Conservation (phyloP, 2,329 filamentous ascomycete species). For the Albophoma yamanashiensis region DNA sequence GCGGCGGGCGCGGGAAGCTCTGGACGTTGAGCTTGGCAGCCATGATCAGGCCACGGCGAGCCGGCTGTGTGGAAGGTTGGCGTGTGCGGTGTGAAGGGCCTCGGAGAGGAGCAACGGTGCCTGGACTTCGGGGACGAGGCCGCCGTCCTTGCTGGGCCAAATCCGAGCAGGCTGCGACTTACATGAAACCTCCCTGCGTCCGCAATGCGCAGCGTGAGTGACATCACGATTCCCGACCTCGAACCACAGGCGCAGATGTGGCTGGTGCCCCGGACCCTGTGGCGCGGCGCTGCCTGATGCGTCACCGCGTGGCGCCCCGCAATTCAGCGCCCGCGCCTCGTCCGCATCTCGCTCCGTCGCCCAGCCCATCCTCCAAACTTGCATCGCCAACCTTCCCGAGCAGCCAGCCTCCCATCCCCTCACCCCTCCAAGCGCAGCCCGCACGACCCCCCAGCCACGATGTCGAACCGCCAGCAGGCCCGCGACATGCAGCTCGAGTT, state of each 20-base stretch:
- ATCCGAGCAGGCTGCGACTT: not conserved
- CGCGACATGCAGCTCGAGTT: conserved; percentile 55
- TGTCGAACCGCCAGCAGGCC: conserved; percentile 48
- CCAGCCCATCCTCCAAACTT: not conserved
- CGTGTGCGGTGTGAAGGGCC: not conserved
- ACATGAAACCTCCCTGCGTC: not conserved
- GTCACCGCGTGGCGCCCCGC: conserved; percentile 9
- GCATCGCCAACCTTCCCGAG: not conserved
- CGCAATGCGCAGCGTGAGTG: no score
- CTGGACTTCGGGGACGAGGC: not conserved
- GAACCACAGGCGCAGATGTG: not conserved
- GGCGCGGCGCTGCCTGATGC: not conserved
- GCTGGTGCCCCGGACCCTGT: not conserved
- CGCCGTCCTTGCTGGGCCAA: not conserved
- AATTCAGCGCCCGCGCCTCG: conserved; percentile 1
- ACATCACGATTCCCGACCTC: not conserved
- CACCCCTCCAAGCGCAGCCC: not conserved
- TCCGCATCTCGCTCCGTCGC: not conserved
- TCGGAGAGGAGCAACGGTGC: no score
- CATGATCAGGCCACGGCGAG: conserved; percentile 6
- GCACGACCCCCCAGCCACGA: conserved; percentile 32
- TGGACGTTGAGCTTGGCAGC: conserved; percentile 40
- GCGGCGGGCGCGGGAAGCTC: conserved; percentile 46
- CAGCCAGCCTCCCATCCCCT: not conserved
- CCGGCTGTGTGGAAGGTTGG: not conserved